Base-by-base conservation (phyloP, 345 rosid species). In the Kernera saxatilis region DNA sequence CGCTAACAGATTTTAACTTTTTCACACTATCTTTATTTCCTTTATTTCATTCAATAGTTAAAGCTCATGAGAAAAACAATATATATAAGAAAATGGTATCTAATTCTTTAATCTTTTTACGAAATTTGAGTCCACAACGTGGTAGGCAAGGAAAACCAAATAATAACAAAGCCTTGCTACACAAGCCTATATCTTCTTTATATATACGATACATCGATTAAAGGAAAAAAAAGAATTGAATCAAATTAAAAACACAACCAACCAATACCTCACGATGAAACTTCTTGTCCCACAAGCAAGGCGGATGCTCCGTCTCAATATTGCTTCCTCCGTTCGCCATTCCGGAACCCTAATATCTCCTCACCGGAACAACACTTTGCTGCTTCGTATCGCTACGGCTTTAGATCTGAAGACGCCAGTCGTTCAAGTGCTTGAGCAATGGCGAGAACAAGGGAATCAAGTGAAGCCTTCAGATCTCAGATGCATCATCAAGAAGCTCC, bases 401-500 rank as follows among this genome's bases (percentile, higher is more conserved):
- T 14, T 64, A 22, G 56, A 48, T 21, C 69, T 32, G 43, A 64
- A 64, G 57, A 64, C 17, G 48, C 69, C 69, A 27, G 37, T 64
- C 22, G n/a, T 64, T 49, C 33, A 32, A 48, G 58, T 52, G 15
- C 46, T 65, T 9, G 70, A 65, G 9, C 58, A 65, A 65, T 65
- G 70, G 70, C n/a, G 33, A 36, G 55, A 49, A 36, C 59, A 65
- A 35, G 70, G 70, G 14, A 65, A 65, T 11, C 70, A 65, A 50
- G 59, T 49, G 17, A 50, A 65, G 35, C 59, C 70, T 50, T 50
- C 70, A 9, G 58, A 65, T 14, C 45, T 65, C 8, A 65, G 70
- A 36, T 49, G 46, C 70, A 50, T 65, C 33, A 65, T 65, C 70
- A 65, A 65, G 48, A 65, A 65, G 11, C 70, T 65, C 30, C 58